Conservation (phyloP, 2,329 filamentous ascomycete genomes). For the Clathrospora elynae region DNA sequence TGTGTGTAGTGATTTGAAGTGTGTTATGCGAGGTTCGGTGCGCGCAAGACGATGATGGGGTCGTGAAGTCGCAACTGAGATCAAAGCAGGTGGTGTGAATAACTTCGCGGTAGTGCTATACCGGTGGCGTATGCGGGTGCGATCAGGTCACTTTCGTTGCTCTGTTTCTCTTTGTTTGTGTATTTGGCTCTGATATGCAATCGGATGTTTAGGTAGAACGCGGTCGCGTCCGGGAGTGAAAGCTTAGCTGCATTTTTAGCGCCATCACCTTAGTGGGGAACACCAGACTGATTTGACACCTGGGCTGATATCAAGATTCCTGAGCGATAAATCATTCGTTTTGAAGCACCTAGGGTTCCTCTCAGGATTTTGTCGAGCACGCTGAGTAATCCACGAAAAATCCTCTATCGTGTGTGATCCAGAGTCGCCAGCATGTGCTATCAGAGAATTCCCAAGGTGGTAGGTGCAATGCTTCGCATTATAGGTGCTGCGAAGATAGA, state of each 20-base stretch:
- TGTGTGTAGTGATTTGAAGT: conserved; percentile 29
- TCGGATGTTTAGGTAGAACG: conserved; percentile 23
- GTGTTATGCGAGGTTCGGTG: background rate
- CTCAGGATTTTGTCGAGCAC: too few relatives aligned
- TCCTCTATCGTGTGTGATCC: too few relatives aligned
- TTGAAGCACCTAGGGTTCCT: too few relatives aligned
- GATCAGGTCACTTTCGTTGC: conserved; percentile 7
- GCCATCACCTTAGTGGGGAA: conserved; percentile 18
- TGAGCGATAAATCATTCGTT: too few relatives aligned
- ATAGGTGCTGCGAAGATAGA: too few relatives aligned
- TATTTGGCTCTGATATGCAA: conserved; percentile 14
- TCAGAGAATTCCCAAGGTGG: too few relatives aligned
- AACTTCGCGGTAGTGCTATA: background rate
- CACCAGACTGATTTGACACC: conserved; percentile 5
- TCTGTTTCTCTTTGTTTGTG: conserved; percentile 12
- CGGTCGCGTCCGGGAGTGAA: conserved; percentile 25
- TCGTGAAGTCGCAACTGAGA: conserved; percentile 8
- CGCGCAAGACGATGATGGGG: background rate
- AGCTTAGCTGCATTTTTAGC: conserved; percentile 22
- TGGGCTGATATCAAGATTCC: conserved; percentile 10
- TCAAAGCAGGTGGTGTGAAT: background rate
- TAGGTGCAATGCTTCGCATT: too few relatives aligned
- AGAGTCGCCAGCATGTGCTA: too few relatives aligned
- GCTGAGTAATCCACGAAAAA: too few relatives aligned
- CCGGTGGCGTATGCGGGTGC: conserved; percentile 3